Conservation (phyloP, 169 alveolate species). For the Eimeria mitis region DNA sequence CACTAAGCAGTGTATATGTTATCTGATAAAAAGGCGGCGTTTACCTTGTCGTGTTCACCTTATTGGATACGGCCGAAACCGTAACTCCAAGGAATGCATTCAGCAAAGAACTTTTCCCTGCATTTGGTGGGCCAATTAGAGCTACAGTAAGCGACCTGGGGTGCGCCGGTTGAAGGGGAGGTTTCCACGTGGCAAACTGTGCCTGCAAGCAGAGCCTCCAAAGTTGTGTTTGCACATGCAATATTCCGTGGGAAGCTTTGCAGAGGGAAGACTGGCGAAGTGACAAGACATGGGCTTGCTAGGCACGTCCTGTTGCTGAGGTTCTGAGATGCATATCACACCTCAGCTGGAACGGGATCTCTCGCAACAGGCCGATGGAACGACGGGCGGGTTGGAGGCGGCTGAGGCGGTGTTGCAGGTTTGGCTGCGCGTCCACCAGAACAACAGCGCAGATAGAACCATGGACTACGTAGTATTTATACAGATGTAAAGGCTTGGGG, state of each 20-base stretch:
- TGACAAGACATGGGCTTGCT: neutral
- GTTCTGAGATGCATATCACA: neutral
- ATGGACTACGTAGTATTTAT: neutral
- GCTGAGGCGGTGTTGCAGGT: neutral
- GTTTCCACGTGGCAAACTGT: slow-evolving; percentile 82
- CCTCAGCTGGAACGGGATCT: slow-evolving; percentile 56
- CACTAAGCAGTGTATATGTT: neutral
- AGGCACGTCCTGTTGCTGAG: neutral
- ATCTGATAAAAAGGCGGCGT: neutral
- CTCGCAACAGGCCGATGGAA: slow-evolving; percentile 34
- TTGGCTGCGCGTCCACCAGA: slow-evolving; percentile 14
- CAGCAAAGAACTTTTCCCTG: slow-evolving; percentile 90
- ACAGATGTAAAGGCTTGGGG: neutral
- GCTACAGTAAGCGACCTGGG: slow-evolving; percentile 84
- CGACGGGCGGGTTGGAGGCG: slow-evolving; percentile 5
- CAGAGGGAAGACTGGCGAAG: neutral
- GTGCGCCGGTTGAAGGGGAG: slow-evolving; percentile 77
- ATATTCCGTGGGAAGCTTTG: neutral
- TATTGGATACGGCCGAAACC: slow-evolving; percentile 92
- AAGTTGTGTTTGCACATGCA: neutral
- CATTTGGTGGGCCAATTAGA: slow-evolving; percentile 92
- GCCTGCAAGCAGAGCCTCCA: slow-evolving; percentile 63
- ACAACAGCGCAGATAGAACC: neutral
- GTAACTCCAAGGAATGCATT: slow-evolving; percentile 88
- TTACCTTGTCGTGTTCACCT: slow-evolving; percentile 92